phyloP scores from a whole-genome alignment of 1,284 basidiomycete genomes.

The Cerioporus squamosus region DNA sequence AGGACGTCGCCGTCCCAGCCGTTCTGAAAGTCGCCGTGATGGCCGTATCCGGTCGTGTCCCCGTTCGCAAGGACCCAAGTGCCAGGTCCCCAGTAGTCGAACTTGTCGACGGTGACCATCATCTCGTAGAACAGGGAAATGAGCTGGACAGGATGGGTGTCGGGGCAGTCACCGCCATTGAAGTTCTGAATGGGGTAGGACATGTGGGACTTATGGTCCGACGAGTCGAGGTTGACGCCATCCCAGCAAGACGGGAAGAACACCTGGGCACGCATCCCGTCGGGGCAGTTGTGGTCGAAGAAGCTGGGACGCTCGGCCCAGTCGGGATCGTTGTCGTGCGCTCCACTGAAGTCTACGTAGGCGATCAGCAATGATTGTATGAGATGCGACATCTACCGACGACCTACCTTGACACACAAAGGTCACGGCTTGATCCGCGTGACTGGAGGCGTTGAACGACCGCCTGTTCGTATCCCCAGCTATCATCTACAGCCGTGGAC shows the following conservation, averaged over 20 bases:
- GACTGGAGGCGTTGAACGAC: conserved; percentile 39
- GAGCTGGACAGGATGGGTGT: conserved; percentile 33
- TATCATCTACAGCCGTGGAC: conserved; percentile 5
- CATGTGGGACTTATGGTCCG: conserved; percentile 58
- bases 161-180: conserved; percentile 36
- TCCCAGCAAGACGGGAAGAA: conserved; percentile 52
- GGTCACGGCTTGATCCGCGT: conserved; percentile 43
- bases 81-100: conserved; percentile 30
- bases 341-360: conserved; percentile 34
- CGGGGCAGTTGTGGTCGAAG: conserved; percentile 36
- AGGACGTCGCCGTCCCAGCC: conserved; percentile 36
- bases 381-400: not conserved
- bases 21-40: conserved; percentile 39
- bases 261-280: conserved; percentile 46
- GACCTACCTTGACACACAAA: conserved; percentile 45
- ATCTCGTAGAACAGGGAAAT: conserved; percentile 38
- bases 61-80: conserved; percentile 38
- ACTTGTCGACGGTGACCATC: conserved; percentile 22
- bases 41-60: conserved; percentile 34
- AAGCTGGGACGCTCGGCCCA: conserved; percentile 30
- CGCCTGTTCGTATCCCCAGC: conserved; percentile 32
- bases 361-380: too few relatives aligned
- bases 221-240: conserved; percentile 46
- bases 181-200: conserved; percentile 46
- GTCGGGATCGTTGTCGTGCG: conserved; percentile 26